Conservation (phyloP, 2,329 filamentous ascomycete species). For the Dactylellina drechsleri region DNA sequence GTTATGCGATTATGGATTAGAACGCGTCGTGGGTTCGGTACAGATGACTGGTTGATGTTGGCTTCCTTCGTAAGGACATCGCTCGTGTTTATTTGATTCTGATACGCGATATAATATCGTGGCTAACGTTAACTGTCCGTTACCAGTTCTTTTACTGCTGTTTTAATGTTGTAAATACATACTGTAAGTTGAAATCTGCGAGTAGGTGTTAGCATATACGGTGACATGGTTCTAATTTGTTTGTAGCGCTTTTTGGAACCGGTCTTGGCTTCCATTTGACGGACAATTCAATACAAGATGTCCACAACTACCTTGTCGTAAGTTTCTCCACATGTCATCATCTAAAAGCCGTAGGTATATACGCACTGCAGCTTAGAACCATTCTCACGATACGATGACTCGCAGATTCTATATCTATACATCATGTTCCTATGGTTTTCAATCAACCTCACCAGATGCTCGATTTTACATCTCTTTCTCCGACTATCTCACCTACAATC, state of each 20-base stretch:
- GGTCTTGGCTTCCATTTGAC: conserved; percentile 44
- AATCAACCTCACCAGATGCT: conserved; percentile 35
- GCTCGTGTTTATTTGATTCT: not conserved
- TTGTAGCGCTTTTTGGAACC: conserved; percentile 28
- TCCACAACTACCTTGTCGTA: conserved; percentile 26
- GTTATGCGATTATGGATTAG: conserved; percentile 34
- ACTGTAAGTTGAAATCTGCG: conserved; percentile 9
- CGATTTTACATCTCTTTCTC: conserved; percentile 46
- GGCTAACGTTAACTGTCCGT: not conserved
- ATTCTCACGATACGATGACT: not conserved
- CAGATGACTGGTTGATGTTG: conserved; percentile 47
- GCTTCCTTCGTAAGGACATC: conserved; percentile 36
- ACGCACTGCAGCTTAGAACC: too few relatives aligned
- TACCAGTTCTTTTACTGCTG: conserved; percentile 32
- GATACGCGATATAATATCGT: not conserved
- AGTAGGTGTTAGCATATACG: too few relatives aligned
- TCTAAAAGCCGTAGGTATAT: too few relatives aligned
- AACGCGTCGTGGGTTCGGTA: conserved; percentile 18
- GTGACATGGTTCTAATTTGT: too few relatives aligned
- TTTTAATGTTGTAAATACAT: conserved; percentile 37
- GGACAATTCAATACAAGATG: conserved; percentile 35
- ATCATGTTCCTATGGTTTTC: conserved; percentile 29
- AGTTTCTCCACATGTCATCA: conserved; percentile 2
- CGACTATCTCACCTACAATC: conserved; percentile 29
- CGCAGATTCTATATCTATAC: conserved; percentile 29